A percentile compares a stretch with the other conserved stretches of the same genome.
Conservation (phyloP, 108 stramenopile species). For the Fragilariopsis cylindrus region DNA sequence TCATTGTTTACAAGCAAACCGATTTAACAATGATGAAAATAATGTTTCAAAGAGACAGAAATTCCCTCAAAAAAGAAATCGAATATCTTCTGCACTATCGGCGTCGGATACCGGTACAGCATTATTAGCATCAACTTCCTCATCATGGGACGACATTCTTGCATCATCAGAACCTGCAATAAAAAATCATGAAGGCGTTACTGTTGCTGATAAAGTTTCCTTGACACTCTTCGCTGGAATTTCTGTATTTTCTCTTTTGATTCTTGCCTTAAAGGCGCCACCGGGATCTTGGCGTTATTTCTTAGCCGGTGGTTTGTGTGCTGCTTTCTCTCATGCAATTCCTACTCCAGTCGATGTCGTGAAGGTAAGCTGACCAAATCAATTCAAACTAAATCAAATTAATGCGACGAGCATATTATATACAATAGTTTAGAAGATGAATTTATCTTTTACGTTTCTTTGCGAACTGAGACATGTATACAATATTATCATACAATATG, state of each 20-base stretch:
- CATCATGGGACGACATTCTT: constrained; percentile 17
- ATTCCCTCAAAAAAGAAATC: neutral
- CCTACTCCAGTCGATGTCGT: constrained; percentile 87
- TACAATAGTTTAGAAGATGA: neutral
- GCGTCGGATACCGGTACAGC: neutral
- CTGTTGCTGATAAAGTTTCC: constrained; percentile 21
- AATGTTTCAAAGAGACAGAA: neutral
- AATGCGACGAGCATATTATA: neutral
- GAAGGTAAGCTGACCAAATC: constrained; percentile 48
- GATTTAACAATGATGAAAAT: neutral
- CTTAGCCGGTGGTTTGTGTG: constrained; percentile 77
- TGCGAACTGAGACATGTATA: neutral
- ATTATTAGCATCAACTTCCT: neutral
- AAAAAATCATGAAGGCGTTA: constrained; percentile 12
- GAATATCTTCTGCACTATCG: neutral
- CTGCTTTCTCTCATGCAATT: constrained; percentile 72
- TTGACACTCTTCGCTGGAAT: constrained; percentile 9
- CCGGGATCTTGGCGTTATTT: constrained; percentile 70
- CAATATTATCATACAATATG: neutral
- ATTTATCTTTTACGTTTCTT: constrained; percentile 9
- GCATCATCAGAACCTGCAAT: neutral
- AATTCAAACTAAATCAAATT: constrained; percentile 22
- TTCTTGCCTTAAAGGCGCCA: constrained; percentile 16
- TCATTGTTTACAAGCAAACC: neutral
- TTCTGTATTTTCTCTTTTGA: constrained; percentile 8